These are phyloP conservation scores for Batkoa obscura DNA, from an alignment of 371 early-diverging fungal genomes.

Conservation along the genomic window DNA sequence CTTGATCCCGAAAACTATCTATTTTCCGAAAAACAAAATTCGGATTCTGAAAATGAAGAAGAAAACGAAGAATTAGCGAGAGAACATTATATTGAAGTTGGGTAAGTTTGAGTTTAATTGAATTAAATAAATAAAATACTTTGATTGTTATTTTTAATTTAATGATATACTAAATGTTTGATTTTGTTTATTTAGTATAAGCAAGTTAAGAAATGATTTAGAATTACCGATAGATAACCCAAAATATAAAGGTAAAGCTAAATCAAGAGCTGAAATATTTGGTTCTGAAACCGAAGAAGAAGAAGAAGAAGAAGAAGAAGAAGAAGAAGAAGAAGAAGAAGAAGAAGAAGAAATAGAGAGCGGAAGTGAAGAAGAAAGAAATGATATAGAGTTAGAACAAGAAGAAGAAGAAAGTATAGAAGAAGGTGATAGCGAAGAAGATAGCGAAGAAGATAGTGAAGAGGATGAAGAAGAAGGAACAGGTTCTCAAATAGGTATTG, in stretches of 20 bases:
- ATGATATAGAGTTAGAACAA: constrained; percentile 19
- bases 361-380: constrained; percentile 9
- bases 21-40: constrained; percentile 20
- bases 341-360: too few relatives aligned
- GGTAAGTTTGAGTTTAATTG: constrained; percentile 14
- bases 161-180: too few relatives aligned
- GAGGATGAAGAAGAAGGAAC: constrained; percentile 13
- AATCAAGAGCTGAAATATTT: constrained; percentile 38
- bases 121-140: background rate
- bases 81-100: constrained; percentile 48
- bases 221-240: constrained; percentile 40
- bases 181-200: constrained; percentile 27
- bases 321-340: constrained; percentile 12
- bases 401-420: constrained; percentile 11
- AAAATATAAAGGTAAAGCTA: constrained; percentile 51
- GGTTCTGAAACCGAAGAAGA: background rate
- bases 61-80: constrained; percentile 21
- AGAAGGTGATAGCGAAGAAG: constrained; percentile 10
- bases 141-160: too few relatives aligned
- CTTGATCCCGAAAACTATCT: background rate
- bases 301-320: constrained; percentile 9
- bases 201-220: constrained; percentile 35
- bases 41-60: constrained; percentile 22
- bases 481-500: constrained; percentile 9
- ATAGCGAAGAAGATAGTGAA: constrained; percentile 9